A percentile compares a stretch with the other conserved stretches of the same genome.
Evolutionary conservation across 2,329 filamentous ascomycete genomes (phyloP).

Genomic region (Talaromyces sp.): DNA sequence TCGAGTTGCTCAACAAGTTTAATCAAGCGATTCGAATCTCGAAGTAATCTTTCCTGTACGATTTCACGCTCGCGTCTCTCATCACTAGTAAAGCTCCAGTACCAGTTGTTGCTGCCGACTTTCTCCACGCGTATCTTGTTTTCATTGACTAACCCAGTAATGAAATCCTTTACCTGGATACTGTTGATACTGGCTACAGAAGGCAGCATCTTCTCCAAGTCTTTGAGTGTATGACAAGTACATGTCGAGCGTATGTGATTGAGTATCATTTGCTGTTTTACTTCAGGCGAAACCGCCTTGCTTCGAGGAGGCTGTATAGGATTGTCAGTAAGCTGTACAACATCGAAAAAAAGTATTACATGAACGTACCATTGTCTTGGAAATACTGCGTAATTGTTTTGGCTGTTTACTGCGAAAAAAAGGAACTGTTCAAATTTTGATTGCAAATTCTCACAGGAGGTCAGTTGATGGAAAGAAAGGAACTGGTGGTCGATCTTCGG

Average conservation of each 20-base stretch:
- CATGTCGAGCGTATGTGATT: constrained; percentile 56
- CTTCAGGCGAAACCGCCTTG: constrained; percentile 47
- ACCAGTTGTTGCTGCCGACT: constrained; percentile 67
- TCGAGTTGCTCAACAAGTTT: constrained; percentile 29
- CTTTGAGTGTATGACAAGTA: constrained; percentile 61
- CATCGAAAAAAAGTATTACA: not conserved
- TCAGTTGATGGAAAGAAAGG: not conserved
- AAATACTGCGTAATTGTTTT: not conserved
- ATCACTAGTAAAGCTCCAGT: constrained; percentile 62
- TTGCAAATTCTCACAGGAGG: not conserved
- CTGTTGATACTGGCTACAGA: constrained; percentile 58
- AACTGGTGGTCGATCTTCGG: not conserved
- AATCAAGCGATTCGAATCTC: constrained; percentile 27
- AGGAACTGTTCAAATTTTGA: no score
- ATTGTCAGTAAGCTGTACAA: not conserved
- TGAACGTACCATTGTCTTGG: constrained; percentile 1
- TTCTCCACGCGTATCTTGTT: constrained; percentile 60
- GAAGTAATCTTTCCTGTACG: constrained; percentile 23
- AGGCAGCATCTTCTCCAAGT: constrained; percentile 61
- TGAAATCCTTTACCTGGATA: constrained; percentile 64
- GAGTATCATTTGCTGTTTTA: constrained; percentile 56
- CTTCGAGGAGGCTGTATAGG: constrained; percentile 43
- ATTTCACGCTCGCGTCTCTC: constrained; percentile 46
- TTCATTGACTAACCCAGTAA: constrained; percentile 59
- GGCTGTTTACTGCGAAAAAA: no score